These are phyloP conservation scores for Tanacetum coccineum DNA, from an alignment of 129 eudicot genomes.

Conservation along the genomic window DNA sequence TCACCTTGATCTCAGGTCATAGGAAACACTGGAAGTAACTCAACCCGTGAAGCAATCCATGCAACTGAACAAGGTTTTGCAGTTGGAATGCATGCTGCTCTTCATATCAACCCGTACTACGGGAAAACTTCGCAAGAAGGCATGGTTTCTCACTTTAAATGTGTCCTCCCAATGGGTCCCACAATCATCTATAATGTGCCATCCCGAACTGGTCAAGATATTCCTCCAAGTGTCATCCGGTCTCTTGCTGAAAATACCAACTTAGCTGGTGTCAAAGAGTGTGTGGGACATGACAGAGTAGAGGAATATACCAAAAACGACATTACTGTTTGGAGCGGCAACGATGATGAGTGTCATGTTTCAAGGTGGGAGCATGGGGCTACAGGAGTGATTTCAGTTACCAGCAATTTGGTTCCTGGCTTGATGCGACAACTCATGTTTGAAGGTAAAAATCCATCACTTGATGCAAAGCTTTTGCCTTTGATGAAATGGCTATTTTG, in stretches of 20 bases:
- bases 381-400: constrained; percentile 65
- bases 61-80: constrained; percentile 83
- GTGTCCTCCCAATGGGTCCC: constrained; percentile 76
- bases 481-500: constrained; percentile 67
- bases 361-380: constrained; percentile 77
- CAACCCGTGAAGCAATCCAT: constrained; percentile 73
- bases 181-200: constrained; percentile 76
- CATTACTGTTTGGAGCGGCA: constrained; percentile 74
- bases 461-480: constrained; percentile 52
- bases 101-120: constrained; percentile 85
- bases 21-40: constrained; percentile 85
- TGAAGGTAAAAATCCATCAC: constrained; percentile 56
- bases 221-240: constrained; percentile 56
- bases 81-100: constrained; percentile 82
- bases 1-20: constrained; percentile 33
- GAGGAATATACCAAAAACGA: constrained; percentile 39
- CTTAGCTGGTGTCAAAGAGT: constrained; percentile 67
- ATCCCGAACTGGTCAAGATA: constrained; percentile 76
- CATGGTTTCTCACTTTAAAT: constrained; percentile 61
- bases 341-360: constrained; percentile 77
- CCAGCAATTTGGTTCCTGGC: constrained; percentile 74
- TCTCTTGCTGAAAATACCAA: constrained; percentile 46
- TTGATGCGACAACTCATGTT: constrained; percentile 70
- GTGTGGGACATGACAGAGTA: constrained; percentile 57
- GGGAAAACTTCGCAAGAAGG: constrained; percentile 80